Evolutionary conservation across 1,284 basidiomycete genomes (phyloP), one percentile per base, ranked within the genome.

Genomic region (Sporisorium reilianum): DNA sequence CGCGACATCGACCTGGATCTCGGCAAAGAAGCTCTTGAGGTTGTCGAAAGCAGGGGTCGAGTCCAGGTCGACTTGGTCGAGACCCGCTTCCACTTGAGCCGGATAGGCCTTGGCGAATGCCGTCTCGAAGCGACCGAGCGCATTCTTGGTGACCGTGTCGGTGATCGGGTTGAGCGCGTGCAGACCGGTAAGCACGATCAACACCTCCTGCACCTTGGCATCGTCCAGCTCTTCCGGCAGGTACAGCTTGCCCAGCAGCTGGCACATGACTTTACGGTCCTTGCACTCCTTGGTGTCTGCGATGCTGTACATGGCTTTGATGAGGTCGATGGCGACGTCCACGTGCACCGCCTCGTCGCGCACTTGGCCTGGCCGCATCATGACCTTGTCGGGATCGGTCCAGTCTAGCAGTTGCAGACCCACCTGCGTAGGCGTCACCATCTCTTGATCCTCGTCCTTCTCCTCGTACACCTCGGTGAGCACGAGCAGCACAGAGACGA

Each of bases 361-460:
- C 26, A 57, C 34, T 7, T 49, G 54, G 12, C 66, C 81, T 78
- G 78, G 86, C 60, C 88, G 90, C 82, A 80, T 93, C 88, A 91
- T 88, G 30, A 89, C 89, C 82, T 94, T 95, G 77, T 89, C 88
- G 0, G 95, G 93, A 84, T 97, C 92, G 2, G 92, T 93, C 96
- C 96, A 99, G 80, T 98, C 95, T 3, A 93, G 87, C 75, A 99
- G 89, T 86, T 97, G 90, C 25, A 91, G 85, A 0, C 91, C 92
- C 63, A 96, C 91, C 81, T 95, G 93, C 14, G 89, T 85, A 0
- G 93, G 90, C 0, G 90, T 87, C 18, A 95, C 89, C 90, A 95
- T 93, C 25, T 90, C 89, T 71, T 93, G 89, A 45, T 90, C 90
- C 1, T 90, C 90, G 2, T 92, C 92, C 45, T 91, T 87, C 20